A percentile compares a stretch with the other conserved stretches of the same genome.
phyloP scores from a whole-genome alignment of 2,329 filamentous ascomycete genomes.

The Chaetothyriales sp. region DNA sequence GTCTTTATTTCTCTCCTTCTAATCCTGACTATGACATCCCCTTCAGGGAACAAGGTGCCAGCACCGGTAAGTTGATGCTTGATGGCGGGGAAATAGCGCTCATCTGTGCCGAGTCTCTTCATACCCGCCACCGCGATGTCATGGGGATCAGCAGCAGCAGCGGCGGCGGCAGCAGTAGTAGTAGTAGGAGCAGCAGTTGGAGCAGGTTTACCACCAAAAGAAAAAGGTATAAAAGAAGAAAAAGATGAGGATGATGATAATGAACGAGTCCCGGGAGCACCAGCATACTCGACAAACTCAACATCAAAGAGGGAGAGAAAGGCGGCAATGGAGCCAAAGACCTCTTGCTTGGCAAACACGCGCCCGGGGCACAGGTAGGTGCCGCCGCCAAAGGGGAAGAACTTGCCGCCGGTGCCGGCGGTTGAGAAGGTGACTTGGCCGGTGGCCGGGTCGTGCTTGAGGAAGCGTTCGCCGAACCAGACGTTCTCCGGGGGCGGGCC shows the following conservation, averaged over 20 bases:
- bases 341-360: constrained; percentile 28
- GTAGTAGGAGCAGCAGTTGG: constrained; percentile 1
- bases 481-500: constrained; percentile 4
- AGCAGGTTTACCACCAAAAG: background rate
- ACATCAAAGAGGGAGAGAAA: constrained; percentile 7
- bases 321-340: constrained; percentile 22
- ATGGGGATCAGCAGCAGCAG: background rate
- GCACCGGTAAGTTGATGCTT: constrained; percentile 8
- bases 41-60: constrained; percentile 9
- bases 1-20: constrained; percentile 1
- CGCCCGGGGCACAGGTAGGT: constrained; percentile 26
- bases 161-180: background rate
- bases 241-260: too few species aligned
- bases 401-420: constrained; percentile 11
- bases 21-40: constrained; percentile 10
- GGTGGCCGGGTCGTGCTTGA: constrained; percentile 5
- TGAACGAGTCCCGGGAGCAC: too few species aligned
- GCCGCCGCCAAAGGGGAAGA: constrained; percentile 24
- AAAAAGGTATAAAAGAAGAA: too few species aligned
- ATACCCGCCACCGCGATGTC: background rate
- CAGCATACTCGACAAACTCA: constrained; percentile 8
- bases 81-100: constrained; percentile 6
- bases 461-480: constrained; percentile 14
- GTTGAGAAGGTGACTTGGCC: constrained; percentile 6
- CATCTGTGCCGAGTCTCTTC: constrained; percentile 2